Evolutionary conservation across 129 eudicot species (phyloP).

Genomic region (Deinandra increscens): DNA sequence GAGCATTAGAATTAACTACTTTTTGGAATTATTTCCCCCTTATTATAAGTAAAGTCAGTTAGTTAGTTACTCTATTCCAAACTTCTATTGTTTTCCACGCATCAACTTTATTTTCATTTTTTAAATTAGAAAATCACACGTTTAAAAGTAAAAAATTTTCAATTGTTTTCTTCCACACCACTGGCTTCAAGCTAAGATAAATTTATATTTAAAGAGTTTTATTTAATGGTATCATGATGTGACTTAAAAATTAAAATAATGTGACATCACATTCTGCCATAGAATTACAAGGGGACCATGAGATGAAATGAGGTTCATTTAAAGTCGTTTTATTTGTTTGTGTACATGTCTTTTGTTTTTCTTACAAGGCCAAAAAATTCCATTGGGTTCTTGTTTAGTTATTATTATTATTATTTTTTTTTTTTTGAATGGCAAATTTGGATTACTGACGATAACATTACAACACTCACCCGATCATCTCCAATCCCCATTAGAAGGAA

Average conservation of each 20-base stretch:
- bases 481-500: too few species aligned
- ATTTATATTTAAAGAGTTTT: too few species aligned
- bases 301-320: background rate
- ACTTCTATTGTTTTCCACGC: background rate
- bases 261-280: background rate
- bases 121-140: background rate
- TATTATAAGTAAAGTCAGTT: background rate
- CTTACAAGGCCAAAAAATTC: background rate
- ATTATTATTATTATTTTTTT: too few species aligned
- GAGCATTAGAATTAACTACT: background rate
- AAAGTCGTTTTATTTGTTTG: background rate
- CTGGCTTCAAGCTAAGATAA: too few species aligned
- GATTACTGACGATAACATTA: too few species aligned
- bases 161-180: too few species aligned
- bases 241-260: too few species aligned
- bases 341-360: background rate
- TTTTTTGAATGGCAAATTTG: too few species aligned
- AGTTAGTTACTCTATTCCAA: background rate
- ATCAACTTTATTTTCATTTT: background rate
- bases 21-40: background rate
- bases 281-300: conserved; percentile 5
- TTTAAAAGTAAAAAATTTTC: background rate
- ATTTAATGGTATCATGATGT: background rate
- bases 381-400: background rate
- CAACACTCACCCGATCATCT: too few species aligned